Conservation (phyloP, 768 basidiomycete species). For the Lentinula detonsa region DNA sequence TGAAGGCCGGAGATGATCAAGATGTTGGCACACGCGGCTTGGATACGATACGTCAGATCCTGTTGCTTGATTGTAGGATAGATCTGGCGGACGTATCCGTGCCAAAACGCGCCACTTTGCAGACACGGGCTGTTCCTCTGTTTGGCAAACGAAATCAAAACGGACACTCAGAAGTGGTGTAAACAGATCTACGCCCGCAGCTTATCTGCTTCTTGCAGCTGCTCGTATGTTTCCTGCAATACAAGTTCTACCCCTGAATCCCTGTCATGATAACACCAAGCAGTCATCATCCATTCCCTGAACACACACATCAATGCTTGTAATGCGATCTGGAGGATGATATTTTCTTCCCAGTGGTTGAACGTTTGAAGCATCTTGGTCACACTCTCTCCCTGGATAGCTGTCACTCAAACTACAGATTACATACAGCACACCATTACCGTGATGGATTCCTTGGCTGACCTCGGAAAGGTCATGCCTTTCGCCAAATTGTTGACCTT, state of each 20-base stretch:
- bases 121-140: slow-evolving; percentile 10
- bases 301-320: slow-evolving; percentile 13
- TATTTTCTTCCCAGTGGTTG: slow-evolving; percentile 8
- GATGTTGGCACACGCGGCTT: slow-evolving; percentile 36
- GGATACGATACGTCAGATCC: slow-evolving; percentile 14
- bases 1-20: slow-evolving; percentile 33
- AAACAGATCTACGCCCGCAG: neutral
- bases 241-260: slow-evolving; percentile 9
- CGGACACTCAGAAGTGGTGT: neutral
- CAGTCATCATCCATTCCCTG: slow-evolving; percentile 12
- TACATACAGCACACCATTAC: no score
- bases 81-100: slow-evolving; percentile 10
- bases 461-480: no score
- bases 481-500: no score
- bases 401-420: no score
- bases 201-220: slow-evolving; percentile 8
- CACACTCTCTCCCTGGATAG: slow-evolving; percentile 11
- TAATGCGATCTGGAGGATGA: slow-evolving; percentile 10
- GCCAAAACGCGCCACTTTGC: slow-evolving; percentile 11
- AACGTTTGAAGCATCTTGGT: slow-evolving; percentile 8
- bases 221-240: slow-evolving; percentile 15
- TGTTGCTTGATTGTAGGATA: slow-evolving; percentile 2
- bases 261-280: slow-evolving; percentile 12
- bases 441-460: no score
- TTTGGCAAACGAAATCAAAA: neutral